These are phyloP conservation scores for Strobilomyces confusus DNA, from an alignment of 768 basidiomycete genomes.

Conservation along the genomic window DNA sequence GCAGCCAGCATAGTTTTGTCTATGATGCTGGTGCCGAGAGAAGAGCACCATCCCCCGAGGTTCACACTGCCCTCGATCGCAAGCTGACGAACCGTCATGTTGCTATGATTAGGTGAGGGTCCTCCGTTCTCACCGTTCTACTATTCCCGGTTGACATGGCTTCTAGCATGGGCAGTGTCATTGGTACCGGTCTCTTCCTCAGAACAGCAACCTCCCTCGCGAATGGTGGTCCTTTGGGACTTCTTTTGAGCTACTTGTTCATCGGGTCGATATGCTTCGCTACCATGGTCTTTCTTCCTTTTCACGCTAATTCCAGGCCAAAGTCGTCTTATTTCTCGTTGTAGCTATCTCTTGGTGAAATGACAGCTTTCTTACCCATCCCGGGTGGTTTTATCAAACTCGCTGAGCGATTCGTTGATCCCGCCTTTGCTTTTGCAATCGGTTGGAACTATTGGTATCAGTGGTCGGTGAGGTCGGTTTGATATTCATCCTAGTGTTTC, in stretches of 20 bases:
- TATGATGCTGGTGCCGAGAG: constrained; percentile 1
- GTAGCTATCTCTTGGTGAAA: constrained; percentile 3
- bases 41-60: not conserved
- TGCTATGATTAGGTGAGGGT: constrained; percentile 1
- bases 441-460: constrained; percentile 7
- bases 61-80: not conserved
- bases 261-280: not conserved
- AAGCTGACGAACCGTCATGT: constrained; percentile 1
- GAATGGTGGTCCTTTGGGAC: constrained; percentile 2
- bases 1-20: too few species aligned
- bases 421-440: constrained; percentile 1
- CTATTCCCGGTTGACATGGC: not conserved
- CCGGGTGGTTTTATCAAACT: not conserved
- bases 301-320: not conserved
- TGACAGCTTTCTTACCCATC: not conserved
- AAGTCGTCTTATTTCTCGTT: not conserved
- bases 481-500: not conserved
- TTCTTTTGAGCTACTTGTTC: not conserved
- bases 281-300: not conserved
- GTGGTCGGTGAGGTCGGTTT: not conserved
- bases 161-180: not conserved
- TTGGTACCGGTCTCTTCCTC: constrained; percentile 4
- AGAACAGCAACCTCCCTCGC: not conserved
- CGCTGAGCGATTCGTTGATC: not conserved
- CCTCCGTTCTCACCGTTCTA: not conserved